Evolutionary conservation across 768 basidiomycete genomes (phyloP), one percentile per base, ranked within the genome.

Genomic region (Tephrocybe sp.): DNA sequence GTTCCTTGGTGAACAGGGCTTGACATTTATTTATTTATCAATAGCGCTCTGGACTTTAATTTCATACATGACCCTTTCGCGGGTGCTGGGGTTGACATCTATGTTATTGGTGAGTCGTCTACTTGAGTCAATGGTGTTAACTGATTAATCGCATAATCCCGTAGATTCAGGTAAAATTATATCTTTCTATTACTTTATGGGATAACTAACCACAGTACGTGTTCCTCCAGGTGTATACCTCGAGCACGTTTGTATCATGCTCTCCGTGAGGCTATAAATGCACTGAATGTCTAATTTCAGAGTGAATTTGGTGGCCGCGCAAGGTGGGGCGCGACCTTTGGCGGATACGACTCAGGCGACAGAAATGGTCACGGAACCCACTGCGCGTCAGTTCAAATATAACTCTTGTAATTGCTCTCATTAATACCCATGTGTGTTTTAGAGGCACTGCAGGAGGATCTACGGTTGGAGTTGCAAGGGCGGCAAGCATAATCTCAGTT

Each of bases 291-390:
- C 3, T 52, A 9, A 9, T 15, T n/a, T n/a, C 15, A 73, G 71
- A 40, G 38, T 15, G 57, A 71, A 50, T 77, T 77, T 47, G 70
- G 62, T 49, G 74, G 72, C 3, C 73, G 76, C 28, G 75, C 74
- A n/a, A 54, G 47, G 13, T 74, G 70, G 69, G 76, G 74, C 8
- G 58, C 62, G 1, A 69, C 65, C 26, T 72, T 74, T 45, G 67
- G 67, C 12, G 62, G 53, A 34, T 57, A 63, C 47, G 31, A 53
- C 5, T 37, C 13, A 1, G 53, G 28, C 31, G 74, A 76, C 55
- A 70, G 67, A n/a, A 60, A 71, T 53, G 74, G 73, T 15, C 74
- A 76, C 49, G 75, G 74, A 18, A 74, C 75, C 28, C 73, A 73
- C 55, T 56, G 43, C 53, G 66, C 71, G 66, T 70, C 52, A 47